Base-by-base conservation (phyloP, 306 rosid species). In the Myrica gale region DNA sequence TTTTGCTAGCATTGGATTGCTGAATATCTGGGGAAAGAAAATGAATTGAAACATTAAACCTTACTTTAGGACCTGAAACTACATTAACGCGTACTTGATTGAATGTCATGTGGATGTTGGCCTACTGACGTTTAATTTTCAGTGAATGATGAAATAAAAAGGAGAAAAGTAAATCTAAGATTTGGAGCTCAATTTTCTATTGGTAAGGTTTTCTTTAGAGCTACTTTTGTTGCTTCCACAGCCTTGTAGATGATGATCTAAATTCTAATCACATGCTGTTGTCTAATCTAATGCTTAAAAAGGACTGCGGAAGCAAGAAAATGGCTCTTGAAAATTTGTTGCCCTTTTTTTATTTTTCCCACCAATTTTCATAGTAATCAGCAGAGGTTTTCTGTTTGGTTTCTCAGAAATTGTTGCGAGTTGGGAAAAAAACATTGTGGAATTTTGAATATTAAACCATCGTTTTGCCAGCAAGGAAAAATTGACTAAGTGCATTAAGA, bases 351-450 rank as follows among this genome's bases (percentile, higher is more conserved):
- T 15, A 4, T 11, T 21, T 5, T 56, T 56, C 21, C 63, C 39
- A 20, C 4, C 5, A 1, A 20, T 7, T 56, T 56, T 56, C 63
- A 56, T 56, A 32, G 11, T 56, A 21, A 56, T 32, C 37, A 20
- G 20, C 10, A 8, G 63, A 56, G 32, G 63, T 4, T 56, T 32
- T 12, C 39, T 21, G 41, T 21, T 6, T 32, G 37, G 15, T 54
- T 19, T 16, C 53, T 4, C 19, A 11, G 69, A 41, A 46, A 19
- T 69, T 19, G 39, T 57, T 69, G 66, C 17, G 12, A 74, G 41
- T 26, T 60, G 69, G 71, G 32, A 47, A 71, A 47, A 21, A 57
- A 70, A 71, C 71, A 32, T 32, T 32, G 37, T 45, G 13, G 17
- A 48, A n/a, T 58, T 19, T 56, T 66, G 78, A 67, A 50, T 68